These are phyloP conservation scores for Umbelopsis isabellina DNA, from an alignment of 192 early-diverging fungal species.

Conservation along the genomic window DNA sequence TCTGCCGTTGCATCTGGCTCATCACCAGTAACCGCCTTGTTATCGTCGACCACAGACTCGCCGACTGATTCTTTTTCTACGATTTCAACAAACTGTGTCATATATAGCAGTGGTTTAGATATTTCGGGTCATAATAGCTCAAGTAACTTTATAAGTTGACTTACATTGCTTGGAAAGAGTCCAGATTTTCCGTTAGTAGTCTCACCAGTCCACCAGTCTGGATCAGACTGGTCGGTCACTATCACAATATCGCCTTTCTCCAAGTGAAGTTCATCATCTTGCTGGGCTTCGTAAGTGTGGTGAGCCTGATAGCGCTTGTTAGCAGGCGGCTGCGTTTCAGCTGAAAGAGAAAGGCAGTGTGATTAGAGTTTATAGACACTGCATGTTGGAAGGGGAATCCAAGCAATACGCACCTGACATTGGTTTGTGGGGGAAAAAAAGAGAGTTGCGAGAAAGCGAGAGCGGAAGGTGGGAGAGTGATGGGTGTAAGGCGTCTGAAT, in stretches of 20 bases:
- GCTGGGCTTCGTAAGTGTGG: slow-evolving; percentile 57
- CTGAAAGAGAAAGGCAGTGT: background rate
- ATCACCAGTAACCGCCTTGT: background rate
- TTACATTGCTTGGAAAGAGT: slow-evolving; percentile 55
- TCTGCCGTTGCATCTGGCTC: background rate
- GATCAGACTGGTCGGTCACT: slow-evolving; percentile 58
- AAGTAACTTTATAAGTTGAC: background rate
- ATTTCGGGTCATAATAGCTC: background rate
- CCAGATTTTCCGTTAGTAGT: slow-evolving; percentile 38
- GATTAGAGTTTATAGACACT: background rate
- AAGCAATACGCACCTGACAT: slow-evolving; percentile 4
- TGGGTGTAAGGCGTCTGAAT: background rate
- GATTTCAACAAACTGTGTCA: slow-evolving; percentile 27
- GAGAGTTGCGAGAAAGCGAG: background rate
- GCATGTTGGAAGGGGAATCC: background rate
- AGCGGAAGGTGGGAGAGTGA: background rate
- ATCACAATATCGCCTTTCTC: slow-evolving; percentile 58
- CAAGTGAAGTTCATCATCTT: slow-evolving; percentile 67
- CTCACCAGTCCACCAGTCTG: slow-evolving; percentile 55
- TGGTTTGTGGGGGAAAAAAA: background rate
- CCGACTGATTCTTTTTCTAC: background rate
- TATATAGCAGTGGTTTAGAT: background rate
- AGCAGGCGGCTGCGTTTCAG: slow-evolving; percentile 1
- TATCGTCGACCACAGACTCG: background rate
- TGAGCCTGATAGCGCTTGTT: slow-evolving; percentile 34